A percentile compares a stretch with the other conserved stretches of the same genome.
Evolutionary conservation across 2,329 filamentous ascomycete species (phyloP).

Genomic region (Xylariaceae sp.): DNA sequence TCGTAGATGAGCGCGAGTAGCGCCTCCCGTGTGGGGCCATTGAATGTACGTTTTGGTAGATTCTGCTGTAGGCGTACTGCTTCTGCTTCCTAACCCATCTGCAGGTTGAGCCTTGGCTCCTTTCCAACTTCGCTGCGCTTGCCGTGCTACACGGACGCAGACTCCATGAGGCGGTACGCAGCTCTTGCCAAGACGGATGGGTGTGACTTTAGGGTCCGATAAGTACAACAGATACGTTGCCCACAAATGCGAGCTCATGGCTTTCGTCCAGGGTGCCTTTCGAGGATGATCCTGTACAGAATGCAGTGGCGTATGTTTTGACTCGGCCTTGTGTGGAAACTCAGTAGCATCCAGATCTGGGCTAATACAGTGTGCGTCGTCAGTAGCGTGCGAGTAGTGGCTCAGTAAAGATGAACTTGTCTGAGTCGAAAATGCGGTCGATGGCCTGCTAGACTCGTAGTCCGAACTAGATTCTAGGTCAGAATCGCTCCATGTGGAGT

Average conservation of each 20-base stretch:
- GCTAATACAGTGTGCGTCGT: constrained; percentile 51
- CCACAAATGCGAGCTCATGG: constrained; percentile 63
- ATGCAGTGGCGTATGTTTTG: constrained; percentile 5
- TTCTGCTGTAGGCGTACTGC: constrained; percentile 51
- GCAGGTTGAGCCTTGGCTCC: constrained; percentile 44
- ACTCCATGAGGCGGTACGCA: constrained; percentile 61
- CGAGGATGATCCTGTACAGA: constrained; percentile 33
- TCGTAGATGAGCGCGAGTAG: constrained; percentile 57
- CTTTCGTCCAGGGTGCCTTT: constrained; percentile 57
- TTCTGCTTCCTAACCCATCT: constrained; percentile 43
- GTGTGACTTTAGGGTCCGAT: constrained; percentile 62
- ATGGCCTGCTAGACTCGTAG: constrained; percentile 55
- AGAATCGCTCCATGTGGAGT: constrained; percentile 51
- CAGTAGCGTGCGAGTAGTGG: constrained; percentile 50
- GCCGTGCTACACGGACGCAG: constrained; percentile 59
- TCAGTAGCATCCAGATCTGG: constrained; percentile 42
- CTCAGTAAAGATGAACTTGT: constrained; percentile 55
- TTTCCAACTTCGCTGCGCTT: constrained; percentile 62
- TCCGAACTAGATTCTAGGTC: constrained; percentile 51
- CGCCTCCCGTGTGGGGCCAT: constrained; percentile 60
- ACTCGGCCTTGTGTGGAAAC: constrained; percentile 21
- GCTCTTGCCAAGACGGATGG: constrained; percentile 58
- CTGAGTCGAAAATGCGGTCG: constrained; percentile 54
- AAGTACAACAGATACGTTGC: constrained; percentile 59
- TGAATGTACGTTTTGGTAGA: constrained; percentile 45